A percentile compares a stretch with the other conserved stretches of the same genome.
Conservation (phyloP, 2,329 filamentous ascomycete species). For the Colletotrichum agaves region DNA sequence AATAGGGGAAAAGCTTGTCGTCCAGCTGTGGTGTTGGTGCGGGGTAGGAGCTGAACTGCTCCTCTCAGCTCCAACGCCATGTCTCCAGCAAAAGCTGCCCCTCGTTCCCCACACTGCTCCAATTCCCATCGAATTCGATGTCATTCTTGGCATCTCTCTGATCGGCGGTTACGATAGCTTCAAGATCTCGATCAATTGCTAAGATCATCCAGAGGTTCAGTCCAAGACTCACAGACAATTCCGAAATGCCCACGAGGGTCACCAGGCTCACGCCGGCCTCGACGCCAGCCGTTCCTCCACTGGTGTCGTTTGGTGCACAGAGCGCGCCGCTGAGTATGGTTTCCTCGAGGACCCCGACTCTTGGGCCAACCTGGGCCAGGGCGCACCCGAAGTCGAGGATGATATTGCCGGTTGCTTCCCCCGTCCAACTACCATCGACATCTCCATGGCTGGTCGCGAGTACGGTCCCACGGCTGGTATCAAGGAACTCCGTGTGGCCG, state of each 20-base stretch:
- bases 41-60: slow-evolving; percentile 35
- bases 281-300: slow-evolving; percentile 90
- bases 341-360: slow-evolving; percentile 82
- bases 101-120: slow-evolving; percentile 36
- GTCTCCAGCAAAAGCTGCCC: slow-evolving; percentile 30
- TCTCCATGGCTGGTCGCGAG: slow-evolving; percentile 82
- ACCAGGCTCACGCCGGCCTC: slow-evolving; percentile 89
- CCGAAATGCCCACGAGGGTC: slow-evolving; percentile 88
- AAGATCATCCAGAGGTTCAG: slow-evolving; percentile 70
- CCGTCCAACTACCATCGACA: slow-evolving; percentile 80
- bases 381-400: slow-evolving; percentile 92
- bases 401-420: slow-evolving; percentile 91
- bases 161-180: background rate
- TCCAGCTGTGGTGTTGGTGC: slow-evolving; percentile 25
- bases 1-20: slow-evolving; percentile 27
- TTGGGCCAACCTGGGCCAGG: slow-evolving; percentile 96
- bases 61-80: slow-evolving; percentile 14
- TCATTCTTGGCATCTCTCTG: slow-evolving; percentile 30
- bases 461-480: slow-evolving; percentile 96
- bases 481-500: slow-evolving; percentile 87
- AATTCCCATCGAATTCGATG: slow-evolving; percentile 24
- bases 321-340: slow-evolving; percentile 88
- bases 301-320: slow-evolving; percentile 92
- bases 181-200: slow-evolving; percentile 21
- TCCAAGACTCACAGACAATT: slow-evolving; percentile 92